A percentile compares a stretch with the other conserved stretches of the same genome.
Conservation (phyloP, 176 grass and related monocot genomes). For the Chrysopogon serrulatus region DNA sequence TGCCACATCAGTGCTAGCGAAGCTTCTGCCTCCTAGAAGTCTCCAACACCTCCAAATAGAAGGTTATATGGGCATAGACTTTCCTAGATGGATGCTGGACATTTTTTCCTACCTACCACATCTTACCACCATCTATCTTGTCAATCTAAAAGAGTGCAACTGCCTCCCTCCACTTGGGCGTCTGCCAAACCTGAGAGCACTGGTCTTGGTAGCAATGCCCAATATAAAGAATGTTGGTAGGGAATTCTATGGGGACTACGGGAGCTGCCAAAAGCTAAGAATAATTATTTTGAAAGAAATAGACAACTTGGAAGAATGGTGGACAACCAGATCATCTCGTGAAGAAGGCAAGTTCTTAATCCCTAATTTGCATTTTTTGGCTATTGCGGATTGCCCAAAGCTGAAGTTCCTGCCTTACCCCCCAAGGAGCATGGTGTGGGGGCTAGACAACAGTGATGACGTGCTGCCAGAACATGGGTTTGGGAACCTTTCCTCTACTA, state of each 20-base stretch:
- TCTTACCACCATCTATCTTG: background rate
- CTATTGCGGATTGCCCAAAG: too few species aligned
- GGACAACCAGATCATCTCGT: too few species aligned
- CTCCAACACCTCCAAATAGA: background rate
- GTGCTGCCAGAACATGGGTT: too few species aligned
- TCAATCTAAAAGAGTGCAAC: background rate
- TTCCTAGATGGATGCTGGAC: too few species aligned
- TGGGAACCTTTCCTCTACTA: too few species aligned
- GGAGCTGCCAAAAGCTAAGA: too few species aligned
- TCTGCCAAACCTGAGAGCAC: background rate
- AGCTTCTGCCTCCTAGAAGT: background rate
- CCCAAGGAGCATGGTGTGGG: too few species aligned
- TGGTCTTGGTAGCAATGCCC: background rate
- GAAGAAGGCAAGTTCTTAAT: too few species aligned
- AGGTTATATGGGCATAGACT: background rate
- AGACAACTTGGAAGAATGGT: background rate
- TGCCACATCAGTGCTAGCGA: background rate
- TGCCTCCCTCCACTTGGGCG: background rate
- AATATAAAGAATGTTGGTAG: background rate
- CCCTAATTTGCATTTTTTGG: too few species aligned
- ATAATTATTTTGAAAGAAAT: fast-evolving
- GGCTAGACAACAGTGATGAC: too few species aligned
- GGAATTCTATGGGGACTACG: background rate
- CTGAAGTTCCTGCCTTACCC: too few species aligned
- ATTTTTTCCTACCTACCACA: background rate